Evolutionary conservation across 2,329 filamentous ascomycete species (phyloP).

Genomic region (Aplosporella prunicola): DNA sequence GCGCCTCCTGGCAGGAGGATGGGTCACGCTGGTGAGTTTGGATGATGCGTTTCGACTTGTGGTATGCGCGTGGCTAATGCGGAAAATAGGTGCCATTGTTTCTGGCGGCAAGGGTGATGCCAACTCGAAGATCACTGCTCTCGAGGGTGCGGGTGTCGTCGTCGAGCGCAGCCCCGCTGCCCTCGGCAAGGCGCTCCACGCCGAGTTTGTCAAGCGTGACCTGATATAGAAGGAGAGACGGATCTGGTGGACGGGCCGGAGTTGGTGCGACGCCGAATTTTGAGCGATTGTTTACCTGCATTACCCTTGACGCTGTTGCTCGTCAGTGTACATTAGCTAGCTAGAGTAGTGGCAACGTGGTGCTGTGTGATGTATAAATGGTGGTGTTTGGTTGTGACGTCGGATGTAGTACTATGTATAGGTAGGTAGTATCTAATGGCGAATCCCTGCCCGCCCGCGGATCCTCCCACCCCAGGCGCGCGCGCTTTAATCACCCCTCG

Average conservation of each 20-base stretch:
- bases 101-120: slow-evolving; percentile 95
- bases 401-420: no score
- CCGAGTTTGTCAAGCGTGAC: slow-evolving; percentile 93
- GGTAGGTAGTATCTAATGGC: no score
- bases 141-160: slow-evolving; percentile 86
- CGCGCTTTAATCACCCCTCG: slow-evolving; percentile 11
- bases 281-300: slow-evolving; percentile 10
- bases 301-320: slow-evolving; percentile 8
- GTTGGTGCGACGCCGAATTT: slow-evolving; percentile 5
- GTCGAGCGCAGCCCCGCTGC: slow-evolving; percentile 90
- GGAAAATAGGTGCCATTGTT: slow-evolving; percentile 63
- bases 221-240: slow-evolving; percentile 55
- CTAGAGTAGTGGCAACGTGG: slow-evolving; percentile 10
- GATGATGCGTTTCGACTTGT: background rate
- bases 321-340: slow-evolving; percentile 11
- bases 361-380: background rate
- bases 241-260: slow-evolving; percentile 9
- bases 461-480: no score
- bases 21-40: slow-evolving; percentile 75
- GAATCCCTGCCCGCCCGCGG: no score
- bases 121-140: slow-evolving; percentile 93
- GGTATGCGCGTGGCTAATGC: background rate
- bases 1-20: slow-evolving; percentile 93
- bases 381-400: no score
- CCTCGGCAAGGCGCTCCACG: slow-evolving; percentile 86